Evolutionary conservation across 192 early-diverging fungal genomes (phyloP).

Genomic region (Dimargaris xerosporica): DNA sequence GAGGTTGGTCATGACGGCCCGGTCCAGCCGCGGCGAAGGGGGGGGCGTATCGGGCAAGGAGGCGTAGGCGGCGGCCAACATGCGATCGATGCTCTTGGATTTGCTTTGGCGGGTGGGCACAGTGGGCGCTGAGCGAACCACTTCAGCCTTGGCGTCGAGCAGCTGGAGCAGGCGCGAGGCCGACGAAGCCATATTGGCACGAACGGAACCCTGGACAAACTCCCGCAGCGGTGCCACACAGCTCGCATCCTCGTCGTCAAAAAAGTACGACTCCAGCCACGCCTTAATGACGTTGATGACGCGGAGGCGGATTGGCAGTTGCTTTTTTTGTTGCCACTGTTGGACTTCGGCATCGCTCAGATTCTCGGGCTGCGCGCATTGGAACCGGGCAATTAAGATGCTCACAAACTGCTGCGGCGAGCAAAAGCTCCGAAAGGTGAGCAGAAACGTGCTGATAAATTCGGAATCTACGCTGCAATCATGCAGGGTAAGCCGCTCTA

Average conservation of each 20-base stretch:
- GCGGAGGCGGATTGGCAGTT: constrained; percentile 44
- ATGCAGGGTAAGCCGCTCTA: constrained; percentile 58
- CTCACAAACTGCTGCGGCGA: constrained; percentile 44
- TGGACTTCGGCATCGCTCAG: constrained; percentile 33
- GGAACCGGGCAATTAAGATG: constrained; percentile 49
- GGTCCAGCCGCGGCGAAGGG: not conserved
- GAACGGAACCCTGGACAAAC: constrained; percentile 11
- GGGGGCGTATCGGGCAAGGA: constrained; percentile 2
- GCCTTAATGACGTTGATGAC: constrained; percentile 65
- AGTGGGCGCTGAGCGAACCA: not conserved
- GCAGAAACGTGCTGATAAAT: constrained; percentile 58
- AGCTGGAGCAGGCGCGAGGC: constrained; percentile 3
- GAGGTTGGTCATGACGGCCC: constrained; percentile 15
- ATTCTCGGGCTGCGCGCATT: constrained; percentile 31
- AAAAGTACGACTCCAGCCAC: constrained; percentile 70
- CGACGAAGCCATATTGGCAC: not conserved
- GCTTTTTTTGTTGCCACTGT: constrained; percentile 44
- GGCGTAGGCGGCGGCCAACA: constrained; percentile 11
- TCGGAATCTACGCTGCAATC: constrained; percentile 38
- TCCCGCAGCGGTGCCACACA: constrained; percentile 18
- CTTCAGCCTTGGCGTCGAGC: not conserved
- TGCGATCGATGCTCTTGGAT: constrained; percentile 12
- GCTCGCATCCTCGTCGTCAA: constrained; percentile 29
- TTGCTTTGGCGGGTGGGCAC: constrained; percentile 5
- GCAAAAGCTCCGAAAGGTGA: constrained; percentile 76